phyloP scores from a whole-genome alignment of 495 filamentous ascomycete genomes.

The Penicillium daleae region DNA sequence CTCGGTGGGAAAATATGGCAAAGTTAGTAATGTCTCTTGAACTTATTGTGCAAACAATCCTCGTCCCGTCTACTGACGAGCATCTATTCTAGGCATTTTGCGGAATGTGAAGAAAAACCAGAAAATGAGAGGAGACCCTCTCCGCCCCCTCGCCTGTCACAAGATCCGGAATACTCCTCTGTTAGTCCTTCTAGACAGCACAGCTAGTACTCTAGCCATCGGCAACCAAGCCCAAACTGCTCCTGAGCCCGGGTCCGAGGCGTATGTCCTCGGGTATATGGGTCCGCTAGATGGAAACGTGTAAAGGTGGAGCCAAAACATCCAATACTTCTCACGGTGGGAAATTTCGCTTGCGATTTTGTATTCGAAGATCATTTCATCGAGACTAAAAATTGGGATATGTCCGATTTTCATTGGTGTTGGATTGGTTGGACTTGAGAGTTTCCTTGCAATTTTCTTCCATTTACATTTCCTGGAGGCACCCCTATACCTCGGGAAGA shows the following conservation, averaged over 20 bases:
- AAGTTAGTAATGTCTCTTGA: constrained; percentile 13
- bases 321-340: background rate
- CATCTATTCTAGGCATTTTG: constrained; percentile 12
- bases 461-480: constrained; percentile 1
- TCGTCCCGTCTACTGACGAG: constrained; percentile 6
- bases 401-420: constrained; percentile 2
- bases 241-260: background rate
- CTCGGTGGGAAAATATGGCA: constrained; percentile 14
- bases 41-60: background rate
- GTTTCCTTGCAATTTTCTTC: background rate
- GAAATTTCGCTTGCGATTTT: background rate
- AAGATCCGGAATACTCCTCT: background rate
- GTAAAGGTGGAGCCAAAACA: too few relatives aligned
- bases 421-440: constrained; percentile 2
- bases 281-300: constrained; percentile 9
- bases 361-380: constrained; percentile 4
- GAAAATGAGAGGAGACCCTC: background rate
- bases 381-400: constrained; percentile 12
- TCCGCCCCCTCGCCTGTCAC: background rate
- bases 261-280: background rate
- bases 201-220: background rate
- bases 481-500: constrained; percentile 4
- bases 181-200: background rate
- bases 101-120: constrained; percentile 7
- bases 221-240: background rate